Base-by-base conservation (phyloP, 257 asterid species). In the Solanum microdontum region DNA sequence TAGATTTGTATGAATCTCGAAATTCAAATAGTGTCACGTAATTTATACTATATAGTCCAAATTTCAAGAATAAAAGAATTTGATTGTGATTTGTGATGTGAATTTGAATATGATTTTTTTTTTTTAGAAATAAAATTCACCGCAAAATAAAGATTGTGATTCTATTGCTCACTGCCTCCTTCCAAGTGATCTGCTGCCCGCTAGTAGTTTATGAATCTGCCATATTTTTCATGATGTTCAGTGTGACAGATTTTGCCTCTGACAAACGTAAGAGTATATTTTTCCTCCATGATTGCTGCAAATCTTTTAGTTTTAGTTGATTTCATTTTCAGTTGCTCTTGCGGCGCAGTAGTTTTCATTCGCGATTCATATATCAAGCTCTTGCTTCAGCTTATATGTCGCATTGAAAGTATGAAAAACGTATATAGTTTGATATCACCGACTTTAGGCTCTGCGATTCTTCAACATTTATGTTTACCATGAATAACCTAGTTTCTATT, bases 11-110 rank as follows among this genome's bases (percentile, higher is more conserved):
- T 43, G 6, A 43, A 43, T 43, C 1, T 43, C 6, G 2, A 43
- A 43, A 1, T 43, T 0, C 2, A 4, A 43, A 43, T 11, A 43
- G 5, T 43, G 5, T 0, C 5, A 11, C 15, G 11, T 11, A 43
- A 40, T 48, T 48, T 48, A 48, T 48, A 48, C 5, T 5, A 15
- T 51, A 51, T 51, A 5, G 23, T 51, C 7, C 60, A 48, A 48
- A 48, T 48, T 51, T 51, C n/a, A 51, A 51, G n/a, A 55, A 1
- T 55, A 6, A 55, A 55, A 2, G 9, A 17, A 55, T 55, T 55
- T 55, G 23, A 55, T 17, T 55, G 23, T 51, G 9, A 51, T 51
- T 51, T 45, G n/a, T 55, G 64, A 55, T 55, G n/a, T 17, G 64
- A 51, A 51, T 51, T 51, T 51, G 23, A 15, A 15, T 17, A 51